These are phyloP conservation scores for Ganoderma resinaceum DNA, from an alignment of 1,284 basidiomycete genomes.

Conservation along the genomic window DNA sequence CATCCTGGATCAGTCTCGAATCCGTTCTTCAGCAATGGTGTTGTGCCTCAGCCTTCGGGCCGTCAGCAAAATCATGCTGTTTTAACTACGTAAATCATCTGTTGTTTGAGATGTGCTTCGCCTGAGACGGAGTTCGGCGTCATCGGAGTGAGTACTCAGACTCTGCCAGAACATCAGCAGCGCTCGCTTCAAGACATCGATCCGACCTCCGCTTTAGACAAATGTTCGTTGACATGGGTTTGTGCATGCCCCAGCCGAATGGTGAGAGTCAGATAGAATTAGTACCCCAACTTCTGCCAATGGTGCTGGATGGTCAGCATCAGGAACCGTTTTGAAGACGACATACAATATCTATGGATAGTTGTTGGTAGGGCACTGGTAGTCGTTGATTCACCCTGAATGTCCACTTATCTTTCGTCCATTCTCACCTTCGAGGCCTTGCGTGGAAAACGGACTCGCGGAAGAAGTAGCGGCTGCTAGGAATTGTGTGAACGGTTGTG, in stretches of 20 bases:
- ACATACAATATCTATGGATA: too few species aligned
- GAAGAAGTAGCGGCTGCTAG: neutral
- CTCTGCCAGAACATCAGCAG: neutral
- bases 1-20: neutral
- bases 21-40: neutral
- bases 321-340: too few species aligned
- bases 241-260: neutral
- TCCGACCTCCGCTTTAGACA: neutral
- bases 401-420: neutral
- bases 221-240: neutral
- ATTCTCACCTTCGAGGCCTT: neutral
- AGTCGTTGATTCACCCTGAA: too few species aligned
- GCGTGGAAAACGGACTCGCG: neutral
- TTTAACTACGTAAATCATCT: neutral
- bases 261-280: neutral
- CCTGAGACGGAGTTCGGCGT: neutral
- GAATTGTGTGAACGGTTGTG: neutral
- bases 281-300: too few species aligned
- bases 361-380: too few species aligned
- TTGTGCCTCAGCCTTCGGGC: neutral
- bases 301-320: too few species aligned
- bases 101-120: neutral
- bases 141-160: neutral
- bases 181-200: neutral
- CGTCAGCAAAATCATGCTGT: too few species aligned